phyloP scores from a whole-genome alignment of 2,329 filamentous ascomycete species.

The Daldinia sp. region DNA sequence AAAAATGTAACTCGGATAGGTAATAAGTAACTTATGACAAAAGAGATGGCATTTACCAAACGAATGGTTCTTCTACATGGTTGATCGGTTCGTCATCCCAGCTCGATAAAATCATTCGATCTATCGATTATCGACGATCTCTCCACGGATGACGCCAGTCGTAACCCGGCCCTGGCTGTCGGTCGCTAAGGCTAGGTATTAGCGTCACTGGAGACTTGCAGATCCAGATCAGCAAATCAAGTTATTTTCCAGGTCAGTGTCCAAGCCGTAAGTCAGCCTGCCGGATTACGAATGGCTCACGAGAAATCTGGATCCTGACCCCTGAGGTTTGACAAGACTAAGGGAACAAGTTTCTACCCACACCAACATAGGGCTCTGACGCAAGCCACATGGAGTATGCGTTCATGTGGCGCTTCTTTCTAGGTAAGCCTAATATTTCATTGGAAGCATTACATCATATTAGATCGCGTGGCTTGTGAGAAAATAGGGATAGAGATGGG shows the following conservation, averaged over 20 bases:
- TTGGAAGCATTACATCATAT: slow-evolving; percentile 29
- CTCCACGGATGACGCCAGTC: slow-evolving; percentile 27
- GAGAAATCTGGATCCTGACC: background rate
- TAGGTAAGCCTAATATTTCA: background rate
- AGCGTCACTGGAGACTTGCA: slow-evolving; percentile 20
- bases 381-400: slow-evolving; percentile 34
- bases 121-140: slow-evolving; percentile 21
- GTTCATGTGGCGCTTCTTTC: slow-evolving; percentile 17
- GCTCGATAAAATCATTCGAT: slow-evolving; percentile 2
- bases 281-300: slow-evolving; percentile 11
- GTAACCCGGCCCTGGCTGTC: background rate
- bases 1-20: background rate
- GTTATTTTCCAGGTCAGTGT: slow-evolving; percentile 6
- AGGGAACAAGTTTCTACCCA: slow-evolving; percentile 45
- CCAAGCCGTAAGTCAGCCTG: slow-evolving; percentile 10
- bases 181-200: slow-evolving; percentile 11
- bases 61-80: background rate
- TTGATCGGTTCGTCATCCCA: background rate
- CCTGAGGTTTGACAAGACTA: slow-evolving; percentile 14
- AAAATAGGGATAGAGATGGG: background rate
- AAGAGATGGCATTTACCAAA: too few relatives aligned
- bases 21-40: background rate
- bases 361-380: slow-evolving; percentile 32
- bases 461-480: slow-evolving; percentile 5
- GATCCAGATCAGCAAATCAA: slow-evolving; percentile 29